These are phyloP conservation scores for Blastocladiella britannica DNA, from an alignment of 192 early-diverging fungal species.

Conservation along the genomic window DNA sequence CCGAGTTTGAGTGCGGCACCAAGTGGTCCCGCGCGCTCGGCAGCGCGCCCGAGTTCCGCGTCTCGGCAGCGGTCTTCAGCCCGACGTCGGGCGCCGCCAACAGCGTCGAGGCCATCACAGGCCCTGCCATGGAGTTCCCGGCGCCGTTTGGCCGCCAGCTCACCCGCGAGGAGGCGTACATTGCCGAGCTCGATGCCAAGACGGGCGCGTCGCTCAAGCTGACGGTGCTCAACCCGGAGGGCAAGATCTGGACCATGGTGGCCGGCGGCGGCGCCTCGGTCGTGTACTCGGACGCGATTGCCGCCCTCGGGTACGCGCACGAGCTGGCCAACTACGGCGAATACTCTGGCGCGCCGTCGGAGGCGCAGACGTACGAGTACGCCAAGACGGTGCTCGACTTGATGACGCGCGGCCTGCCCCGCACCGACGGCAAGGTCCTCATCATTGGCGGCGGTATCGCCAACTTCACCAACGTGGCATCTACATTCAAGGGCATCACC, in stretches of 20 bases:
- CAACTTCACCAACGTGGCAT: conserved; percentile 98
- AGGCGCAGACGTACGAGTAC: conserved; percentile 97
- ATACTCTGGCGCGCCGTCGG: conserved; percentile 98
- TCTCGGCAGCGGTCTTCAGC: conserved; percentile 9
- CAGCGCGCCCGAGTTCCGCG: conserved; percentile 25
- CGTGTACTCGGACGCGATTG: conserved; percentile 95
- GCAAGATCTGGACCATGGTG: conserved; percentile 99
- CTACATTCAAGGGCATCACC: conserved; percentile 98
- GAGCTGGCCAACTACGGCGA: conserved; percentile 99
- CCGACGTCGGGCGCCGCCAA: conserved; percentile 3
- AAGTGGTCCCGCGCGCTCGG: conserved; percentile 83
- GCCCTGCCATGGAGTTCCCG: conserved; percentile 86
- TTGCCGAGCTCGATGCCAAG: conserved; percentile 92
- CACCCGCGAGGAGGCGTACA: conserved; percentile 92
- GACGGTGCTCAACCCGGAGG: conserved; percentile 84
- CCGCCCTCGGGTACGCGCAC: conserved; percentile 76
- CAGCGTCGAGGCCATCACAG: conserved; percentile 24
- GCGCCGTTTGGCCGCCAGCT: conserved; percentile 94
- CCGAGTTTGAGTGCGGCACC: conserved; percentile 86
- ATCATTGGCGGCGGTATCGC: conserved; percentile 99
- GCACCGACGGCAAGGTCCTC: conserved; percentile 85
- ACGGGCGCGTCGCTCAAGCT: conserved; percentile 96
- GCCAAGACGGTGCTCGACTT: conserved; percentile 94
- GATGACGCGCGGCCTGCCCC: conserved; percentile 71
- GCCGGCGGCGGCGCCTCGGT: conserved; percentile 98